phyloP scores from a whole-genome alignment of 768 basidiomycete genomes.

The Phanerochaete sordida region DNA sequence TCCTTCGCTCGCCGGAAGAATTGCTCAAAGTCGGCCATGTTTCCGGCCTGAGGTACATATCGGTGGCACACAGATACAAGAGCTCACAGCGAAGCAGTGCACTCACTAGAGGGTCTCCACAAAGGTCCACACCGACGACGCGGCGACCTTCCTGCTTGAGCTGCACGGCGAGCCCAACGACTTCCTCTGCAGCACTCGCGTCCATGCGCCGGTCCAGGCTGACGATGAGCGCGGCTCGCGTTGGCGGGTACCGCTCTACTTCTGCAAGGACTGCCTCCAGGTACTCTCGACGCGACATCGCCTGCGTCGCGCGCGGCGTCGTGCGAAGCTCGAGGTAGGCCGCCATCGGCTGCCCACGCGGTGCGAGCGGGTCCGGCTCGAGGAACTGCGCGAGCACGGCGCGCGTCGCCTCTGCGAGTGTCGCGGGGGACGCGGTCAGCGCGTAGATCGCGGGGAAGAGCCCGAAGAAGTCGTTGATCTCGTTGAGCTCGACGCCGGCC shows the following conservation, averaged over 20 bases:
- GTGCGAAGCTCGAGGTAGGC: slow-evolving; percentile 81
- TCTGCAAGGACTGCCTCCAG: slow-evolving; percentile 63
- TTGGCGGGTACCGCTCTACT: slow-evolving; percentile 50
- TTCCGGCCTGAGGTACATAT: slow-evolving; percentile 42
- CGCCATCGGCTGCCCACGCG: slow-evolving; percentile 46
- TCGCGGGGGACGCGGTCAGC: slow-evolving; percentile 57
- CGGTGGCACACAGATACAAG: background rate
- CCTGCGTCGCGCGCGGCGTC: slow-evolving; percentile 57
- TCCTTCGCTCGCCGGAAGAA: slow-evolving; percentile 52
- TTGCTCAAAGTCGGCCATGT: slow-evolving; percentile 46
- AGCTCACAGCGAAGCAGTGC: slow-evolving; percentile 13
- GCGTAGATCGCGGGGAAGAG: slow-evolving; percentile 81
- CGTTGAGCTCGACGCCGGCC: slow-evolving; percentile 40
- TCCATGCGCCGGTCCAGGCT: slow-evolving; percentile 74
- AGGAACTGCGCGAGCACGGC: slow-evolving; percentile 68
- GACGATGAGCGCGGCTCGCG: slow-evolving; percentile 60
- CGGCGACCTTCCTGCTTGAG: slow-evolving; percentile 55
- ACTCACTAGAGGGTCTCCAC: slow-evolving; percentile 59
- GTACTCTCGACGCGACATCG: slow-evolving; percentile 61
- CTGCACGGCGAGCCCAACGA: slow-evolving; percentile 50
- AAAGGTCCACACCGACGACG: slow-evolving; percentile 78
- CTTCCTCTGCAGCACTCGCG: slow-evolving; percentile 45
- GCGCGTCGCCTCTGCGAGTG: slow-evolving; percentile 52
- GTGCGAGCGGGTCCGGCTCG: slow-evolving; percentile 16
- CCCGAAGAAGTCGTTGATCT: slow-evolving; percentile 67